Percentiles rank a stretch among this genome's conserved stretches.
These are phyloP conservation scores for Choiromyces venosus DNA, from an alignment of 495 filamentous ascomycete genomes.

Conservation along the genomic window DNA sequence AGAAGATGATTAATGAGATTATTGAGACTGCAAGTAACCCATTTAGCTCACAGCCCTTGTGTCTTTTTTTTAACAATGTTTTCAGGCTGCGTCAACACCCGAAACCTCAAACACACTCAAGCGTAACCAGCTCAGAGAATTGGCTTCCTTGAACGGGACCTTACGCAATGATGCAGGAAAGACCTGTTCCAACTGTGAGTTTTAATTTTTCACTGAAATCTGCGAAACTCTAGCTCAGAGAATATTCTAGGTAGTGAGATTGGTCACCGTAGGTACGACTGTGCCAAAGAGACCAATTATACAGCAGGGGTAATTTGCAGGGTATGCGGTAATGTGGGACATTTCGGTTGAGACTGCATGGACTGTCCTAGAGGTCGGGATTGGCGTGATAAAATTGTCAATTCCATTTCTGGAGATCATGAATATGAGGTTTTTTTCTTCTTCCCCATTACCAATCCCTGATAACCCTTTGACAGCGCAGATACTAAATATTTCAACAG, in stretches of 20 bases:
- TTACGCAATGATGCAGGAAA: conserved; percentile 87
- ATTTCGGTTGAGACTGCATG: conserved; percentile 90
- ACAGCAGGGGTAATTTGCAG: conserved; percentile 99
- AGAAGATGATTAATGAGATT: conserved; percentile 71
- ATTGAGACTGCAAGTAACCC: conserved; percentile 63
- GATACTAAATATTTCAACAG: not conserved
- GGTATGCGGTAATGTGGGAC: conserved; percentile 89
- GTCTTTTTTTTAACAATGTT: not conserved
- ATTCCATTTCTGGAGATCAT: not conserved
- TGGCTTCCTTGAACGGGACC: conserved; percentile 75
- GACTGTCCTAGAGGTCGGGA: conserved; percentile 82
- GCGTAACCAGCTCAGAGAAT: conserved; percentile 72
- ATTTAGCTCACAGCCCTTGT: not conserved
- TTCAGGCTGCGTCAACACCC: conserved; percentile 68
- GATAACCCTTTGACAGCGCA: not conserved
- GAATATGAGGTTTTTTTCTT: not conserved
- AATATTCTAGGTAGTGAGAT: conserved; percentile 71
- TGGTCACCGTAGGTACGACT: conserved; percentile 97
- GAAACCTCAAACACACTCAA: conserved; percentile 78
- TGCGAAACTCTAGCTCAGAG: conserved; percentile 23
- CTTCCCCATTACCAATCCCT: not conserved
- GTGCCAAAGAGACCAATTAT: conserved; percentile 94
- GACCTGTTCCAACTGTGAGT: conserved; percentile 94
- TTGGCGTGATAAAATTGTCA: conserved; percentile 64
- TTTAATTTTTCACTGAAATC: not conserved